phyloP scores from a whole-genome alignment of 495 filamentous ascomycete genomes.

The Amniculicola lignicola region DNA sequence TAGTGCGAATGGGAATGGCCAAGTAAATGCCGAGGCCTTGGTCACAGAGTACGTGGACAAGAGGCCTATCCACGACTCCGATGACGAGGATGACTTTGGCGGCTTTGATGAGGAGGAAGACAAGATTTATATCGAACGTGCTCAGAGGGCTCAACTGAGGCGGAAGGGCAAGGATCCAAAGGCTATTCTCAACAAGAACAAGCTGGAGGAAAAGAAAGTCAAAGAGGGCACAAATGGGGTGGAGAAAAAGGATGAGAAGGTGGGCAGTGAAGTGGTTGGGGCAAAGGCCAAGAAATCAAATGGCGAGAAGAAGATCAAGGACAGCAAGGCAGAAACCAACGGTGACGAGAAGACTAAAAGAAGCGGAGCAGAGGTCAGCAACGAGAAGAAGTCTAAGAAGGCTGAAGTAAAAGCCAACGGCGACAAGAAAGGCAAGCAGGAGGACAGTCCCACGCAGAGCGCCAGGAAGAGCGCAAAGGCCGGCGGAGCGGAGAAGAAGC shows the following conservation, averaged over 20 bases:
- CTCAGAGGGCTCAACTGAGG: conserved; percentile 55
- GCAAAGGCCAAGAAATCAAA: background rate
- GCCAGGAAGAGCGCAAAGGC: conserved; percentile 5
- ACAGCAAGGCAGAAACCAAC: background rate
- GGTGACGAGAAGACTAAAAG: background rate
- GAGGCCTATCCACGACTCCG: conserved; percentile 49
- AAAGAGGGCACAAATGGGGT: conserved; percentile 9
- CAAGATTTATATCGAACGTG: conserved; percentile 56
- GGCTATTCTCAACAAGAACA: conserved; percentile 43
- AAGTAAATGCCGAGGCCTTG: conserved; percentile 30
- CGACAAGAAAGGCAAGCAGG: no score
- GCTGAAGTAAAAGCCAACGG: no score
- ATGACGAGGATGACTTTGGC: conserved; percentile 54
- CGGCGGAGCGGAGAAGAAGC: conserved; percentile 14
- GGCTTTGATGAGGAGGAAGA: conserved; percentile 64
- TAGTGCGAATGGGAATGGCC: conserved; percentile 22
- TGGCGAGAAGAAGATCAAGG: no score
- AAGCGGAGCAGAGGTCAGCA: no score
- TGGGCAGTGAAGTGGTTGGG: background rate
- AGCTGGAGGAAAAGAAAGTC: conserved; percentile 28
- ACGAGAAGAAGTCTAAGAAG: no score
- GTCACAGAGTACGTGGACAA: conserved; percentile 46
- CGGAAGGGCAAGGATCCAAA: conserved; percentile 67
- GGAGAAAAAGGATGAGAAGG: conserved; percentile 1
- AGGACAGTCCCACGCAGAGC: background rate